These are phyloP conservation scores for Backusella westeae DNA, from an alignment of 192 early-diverging fungal species.

Conservation along the genomic window DNA sequence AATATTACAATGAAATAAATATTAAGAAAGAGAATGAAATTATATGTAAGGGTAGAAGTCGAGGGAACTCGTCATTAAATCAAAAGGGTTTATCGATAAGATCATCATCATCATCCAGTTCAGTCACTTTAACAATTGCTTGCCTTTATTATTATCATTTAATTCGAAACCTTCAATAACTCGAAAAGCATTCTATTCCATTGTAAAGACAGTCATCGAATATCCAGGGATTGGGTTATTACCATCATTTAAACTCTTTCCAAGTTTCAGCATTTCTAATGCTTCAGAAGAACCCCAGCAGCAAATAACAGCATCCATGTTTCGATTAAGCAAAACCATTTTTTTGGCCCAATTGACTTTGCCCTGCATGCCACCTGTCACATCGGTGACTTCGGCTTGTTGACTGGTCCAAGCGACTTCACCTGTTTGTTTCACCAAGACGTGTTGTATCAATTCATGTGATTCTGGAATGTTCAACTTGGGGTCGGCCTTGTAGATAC, in stretches of 20 bases:
- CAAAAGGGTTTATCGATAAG: too few species aligned
- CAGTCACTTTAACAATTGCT: too few species aligned
- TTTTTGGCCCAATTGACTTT: constrained; percentile 32
- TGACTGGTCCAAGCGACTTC: not conserved
- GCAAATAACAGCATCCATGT: constrained; percentile 18
- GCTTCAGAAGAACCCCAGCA: constrained; percentile 17
- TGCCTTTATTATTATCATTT: too few species aligned
- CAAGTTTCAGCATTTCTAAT: not conserved
- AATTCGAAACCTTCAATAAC: too few species aligned
- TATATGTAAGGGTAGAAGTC: too few species aligned
- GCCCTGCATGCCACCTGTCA: constrained; percentile 37
- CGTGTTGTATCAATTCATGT: constrained; percentile 5
- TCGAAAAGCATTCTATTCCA: not conserved
- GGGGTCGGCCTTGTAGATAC: constrained; percentile 33
- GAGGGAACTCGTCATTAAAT: too few species aligned
- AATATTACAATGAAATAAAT: too few species aligned
- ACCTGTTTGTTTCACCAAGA: not conserved
- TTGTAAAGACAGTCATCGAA: constrained; percentile 15
- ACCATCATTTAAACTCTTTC: not conserved
- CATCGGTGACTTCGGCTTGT: constrained; percentile 14
- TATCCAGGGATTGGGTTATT: not conserved
- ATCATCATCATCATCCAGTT: too few species aligned
- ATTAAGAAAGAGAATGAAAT: too few species aligned
- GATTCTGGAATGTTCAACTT: constrained; percentile 11
- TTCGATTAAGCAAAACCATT: constrained; percentile 8